phyloP scores from a whole-genome alignment of 139 green algal species.

The Marvania coccoides region DNA sequence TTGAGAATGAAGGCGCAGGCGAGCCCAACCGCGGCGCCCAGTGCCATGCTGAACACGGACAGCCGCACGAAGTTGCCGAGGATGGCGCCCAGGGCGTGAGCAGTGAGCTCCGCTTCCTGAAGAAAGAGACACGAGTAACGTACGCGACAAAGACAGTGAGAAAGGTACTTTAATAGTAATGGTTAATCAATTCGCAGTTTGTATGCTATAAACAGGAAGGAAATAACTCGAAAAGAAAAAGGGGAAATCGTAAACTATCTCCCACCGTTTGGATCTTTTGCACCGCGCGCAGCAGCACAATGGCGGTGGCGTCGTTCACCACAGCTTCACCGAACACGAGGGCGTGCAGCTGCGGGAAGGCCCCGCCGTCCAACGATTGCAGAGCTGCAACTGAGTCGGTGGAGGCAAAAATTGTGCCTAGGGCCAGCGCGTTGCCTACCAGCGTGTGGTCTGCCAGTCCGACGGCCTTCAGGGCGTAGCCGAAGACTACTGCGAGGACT shows the following conservation, averaged over 20 bases:
- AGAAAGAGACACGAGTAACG: slow-evolving; percentile 57
- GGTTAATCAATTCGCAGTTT: not conserved
- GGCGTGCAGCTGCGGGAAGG: slow-evolving; percentile 66
- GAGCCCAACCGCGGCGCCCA: slow-evolving; percentile 26
- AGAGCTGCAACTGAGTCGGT: slow-evolving; percentile 84
- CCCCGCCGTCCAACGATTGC: slow-evolving; percentile 54
- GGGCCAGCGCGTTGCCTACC: slow-evolving; percentile 48
- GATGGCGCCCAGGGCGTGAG: slow-evolving; percentile 1
- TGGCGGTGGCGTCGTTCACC: slow-evolving; percentile 82
- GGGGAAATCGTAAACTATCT: not conserved
- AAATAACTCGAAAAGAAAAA: not conserved
- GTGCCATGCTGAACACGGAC: slow-evolving; percentile 14
- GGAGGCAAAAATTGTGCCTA: slow-evolving; percentile 82
- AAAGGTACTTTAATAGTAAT: not conserved
- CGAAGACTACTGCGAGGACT: not conserved
- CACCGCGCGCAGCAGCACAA: slow-evolving; percentile 80
- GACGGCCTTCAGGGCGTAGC: not conserved
- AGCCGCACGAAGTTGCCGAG: slow-evolving; percentile 12
- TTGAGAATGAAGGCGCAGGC: slow-evolving; percentile 32
- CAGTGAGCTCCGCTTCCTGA: slow-evolving; percentile 25
- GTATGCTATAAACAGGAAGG: not conserved
- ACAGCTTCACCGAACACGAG: slow-evolving; percentile 91
- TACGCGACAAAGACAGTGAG: slow-evolving; percentile 49
- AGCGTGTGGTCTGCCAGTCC: not conserved
- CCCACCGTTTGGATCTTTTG: slow-evolving; percentile 22